Evolutionary conservation across 2,329 filamentous ascomycete species (phyloP).

Genomic region (Xylariales sp.): DNA sequence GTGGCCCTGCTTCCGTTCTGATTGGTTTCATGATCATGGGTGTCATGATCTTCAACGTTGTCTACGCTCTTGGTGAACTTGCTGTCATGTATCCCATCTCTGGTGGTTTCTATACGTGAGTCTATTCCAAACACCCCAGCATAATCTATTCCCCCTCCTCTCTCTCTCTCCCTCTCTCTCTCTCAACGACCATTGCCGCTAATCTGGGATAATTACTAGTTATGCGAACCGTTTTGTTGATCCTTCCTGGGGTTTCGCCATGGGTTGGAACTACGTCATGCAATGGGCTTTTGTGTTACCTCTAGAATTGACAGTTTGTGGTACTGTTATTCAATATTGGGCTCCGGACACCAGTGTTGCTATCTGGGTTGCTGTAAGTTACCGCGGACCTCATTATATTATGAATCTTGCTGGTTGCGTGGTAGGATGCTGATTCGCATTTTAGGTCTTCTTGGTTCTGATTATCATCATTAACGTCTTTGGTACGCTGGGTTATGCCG

Average conservation of each 20-base stretch:
- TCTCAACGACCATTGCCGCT: too few relatives aligned
- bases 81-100: slow-evolving; percentile 46
- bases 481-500: slow-evolving; percentile 50
- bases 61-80: slow-evolving; percentile 54
- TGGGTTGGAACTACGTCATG: slow-evolving; percentile 40
- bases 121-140: neutral
- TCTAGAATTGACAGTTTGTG: slow-evolving; percentile 44
- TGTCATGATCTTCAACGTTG: slow-evolving; percentile 57
- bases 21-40: slow-evolving; percentile 52
- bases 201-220: too few relatives aligned
- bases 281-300: slow-evolving; percentile 45
- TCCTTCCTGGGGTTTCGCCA: slow-evolving; percentile 40
- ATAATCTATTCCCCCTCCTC: too few relatives aligned
- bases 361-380: slow-evolving; percentile 45
- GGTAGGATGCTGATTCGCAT: too few relatives aligned
- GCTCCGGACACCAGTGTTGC: slow-evolving; percentile 35
- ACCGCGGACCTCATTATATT: too few relatives aligned
- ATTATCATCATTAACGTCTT: slow-evolving; percentile 53
- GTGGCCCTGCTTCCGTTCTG: slow-evolving; percentile 39
- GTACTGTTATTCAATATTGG: slow-evolving; percentile 46
- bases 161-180: too few relatives aligned
- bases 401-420: too few relatives aligned
- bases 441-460: slow-evolving; percentile 46
- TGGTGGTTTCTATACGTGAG: slow-evolving; percentile 43
- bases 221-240: slow-evolving; percentile 48